These are phyloP conservation scores for Fusarium sp. DNA, from an alignment of 2,329 filamentous ascomycete species.

Conservation along the genomic window DNA sequence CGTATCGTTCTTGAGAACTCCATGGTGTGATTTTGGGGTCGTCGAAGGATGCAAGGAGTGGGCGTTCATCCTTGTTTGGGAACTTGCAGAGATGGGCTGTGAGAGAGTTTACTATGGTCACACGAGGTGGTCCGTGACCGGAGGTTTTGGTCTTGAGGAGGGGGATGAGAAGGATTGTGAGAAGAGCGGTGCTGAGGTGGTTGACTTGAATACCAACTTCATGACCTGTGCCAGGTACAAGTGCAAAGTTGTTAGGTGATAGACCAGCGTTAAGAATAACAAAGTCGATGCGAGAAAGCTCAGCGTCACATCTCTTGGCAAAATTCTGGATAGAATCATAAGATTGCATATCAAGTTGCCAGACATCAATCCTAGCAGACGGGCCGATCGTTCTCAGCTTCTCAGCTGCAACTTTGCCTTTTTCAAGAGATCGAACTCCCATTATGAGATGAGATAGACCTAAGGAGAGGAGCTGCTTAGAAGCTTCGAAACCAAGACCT, in stretches of 20 bases:
- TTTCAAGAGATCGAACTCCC: conserved; percentile 32
- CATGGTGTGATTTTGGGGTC: conserved; percentile 35
- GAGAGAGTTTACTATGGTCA: conserved; percentile 48
- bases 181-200: conserved; percentile 44
- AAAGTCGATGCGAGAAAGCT: conserved; percentile 35
- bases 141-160: conserved; percentile 23
- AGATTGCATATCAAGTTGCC: conserved; percentile 41
- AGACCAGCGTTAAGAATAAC: conserved; percentile 52
- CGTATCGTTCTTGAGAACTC: conserved; percentile 42
- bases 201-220: conserved; percentile 49
- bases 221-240: conserved; percentile 38
- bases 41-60: conserved; percentile 46
- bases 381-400: not conserved
- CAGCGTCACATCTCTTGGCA: conserved; percentile 12
- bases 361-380: conserved; percentile 38
- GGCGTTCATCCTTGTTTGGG: conserved; percentile 37
- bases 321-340: conserved; percentile 41
- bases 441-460: conserved; percentile 27
- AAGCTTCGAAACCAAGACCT: conserved; percentile 40
- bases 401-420: conserved; percentile 18
- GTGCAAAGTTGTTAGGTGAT: conserved; percentile 23
- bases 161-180: conserved; percentile 45
- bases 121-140: conserved; percentile 12
- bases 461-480: conserved; percentile 36
- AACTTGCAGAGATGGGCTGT: conserved; percentile 43